Conservation (phyloP, 768 basidiomycete species). For the Fistulinella prunicolor region DNA sequence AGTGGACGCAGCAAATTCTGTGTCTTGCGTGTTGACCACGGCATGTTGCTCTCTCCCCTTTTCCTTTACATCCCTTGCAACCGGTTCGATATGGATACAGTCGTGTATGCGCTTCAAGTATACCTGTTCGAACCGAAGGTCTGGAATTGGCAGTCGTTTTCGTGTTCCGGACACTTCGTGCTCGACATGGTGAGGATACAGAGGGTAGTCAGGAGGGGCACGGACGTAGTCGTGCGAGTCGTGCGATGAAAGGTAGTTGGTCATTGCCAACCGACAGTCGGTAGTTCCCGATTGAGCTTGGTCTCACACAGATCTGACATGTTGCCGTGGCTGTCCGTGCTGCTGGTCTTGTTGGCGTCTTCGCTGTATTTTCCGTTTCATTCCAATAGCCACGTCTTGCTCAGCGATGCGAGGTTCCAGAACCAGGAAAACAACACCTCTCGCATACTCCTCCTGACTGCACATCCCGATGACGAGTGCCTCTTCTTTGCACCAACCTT, state of each 20-base stretch:
- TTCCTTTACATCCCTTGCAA: slow-evolving; percentile 22
- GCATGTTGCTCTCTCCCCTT: slow-evolving; percentile 27
- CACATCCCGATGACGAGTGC: slow-evolving; percentile 93
- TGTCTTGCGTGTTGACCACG: slow-evolving; percentile 18
- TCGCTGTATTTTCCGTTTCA: slow-evolving; percentile 26
- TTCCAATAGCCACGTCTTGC: slow-evolving; percentile 22
- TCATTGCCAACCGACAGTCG: slow-evolving; percentile 28
- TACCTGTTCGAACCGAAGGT: slow-evolving; percentile 72
- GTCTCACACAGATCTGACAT: slow-evolving; percentile 1
- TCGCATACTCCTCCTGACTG: slow-evolving; percentile 69
- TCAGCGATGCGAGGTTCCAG: slow-evolving; percentile 2
- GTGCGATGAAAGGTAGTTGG: slow-evolving; percentile 3
- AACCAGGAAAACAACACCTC: slow-evolving; percentile 4
- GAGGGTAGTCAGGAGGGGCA: slow-evolving; percentile 19
- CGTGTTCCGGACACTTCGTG: slow-evolving; percentile 21
- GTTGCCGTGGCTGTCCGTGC: slow-evolving; percentile 15
- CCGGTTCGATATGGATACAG: slow-evolving; percentile 44
- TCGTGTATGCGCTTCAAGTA: slow-evolving; percentile 61
- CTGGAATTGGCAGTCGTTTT: slow-evolving; percentile 61
- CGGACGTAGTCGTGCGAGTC: slow-evolving; percentile 19
- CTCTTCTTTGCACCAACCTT: slow-evolving; percentile 93
- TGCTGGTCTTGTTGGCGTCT: slow-evolving; percentile 19
- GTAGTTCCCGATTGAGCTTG: slow-evolving; percentile 16
- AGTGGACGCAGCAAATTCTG: slow-evolving; percentile 18
- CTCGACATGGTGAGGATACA: slow-evolving; percentile 9